These are phyloP conservation scores for Penicillium palitans DNA, from an alignment of 2,329 filamentous ascomycete species.

Conservation along the genomic window DNA sequence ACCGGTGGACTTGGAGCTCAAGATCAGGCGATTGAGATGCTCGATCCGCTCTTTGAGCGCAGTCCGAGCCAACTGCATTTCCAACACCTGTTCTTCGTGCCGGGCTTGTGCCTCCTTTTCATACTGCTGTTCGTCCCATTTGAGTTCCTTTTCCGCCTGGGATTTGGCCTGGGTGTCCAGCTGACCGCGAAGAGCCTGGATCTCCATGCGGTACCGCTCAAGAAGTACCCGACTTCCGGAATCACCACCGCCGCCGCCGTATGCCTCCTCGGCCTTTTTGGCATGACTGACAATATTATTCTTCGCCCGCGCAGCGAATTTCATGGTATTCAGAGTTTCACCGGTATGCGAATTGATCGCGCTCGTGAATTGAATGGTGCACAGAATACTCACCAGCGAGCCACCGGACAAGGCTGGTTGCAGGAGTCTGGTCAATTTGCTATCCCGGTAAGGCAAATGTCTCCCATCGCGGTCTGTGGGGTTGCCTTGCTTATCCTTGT, in stretches of 20 bases:
- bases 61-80: conserved; percentile 96
- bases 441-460: conserved; percentile 94
- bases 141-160: conserved; percentile 61
- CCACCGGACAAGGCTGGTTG: conserved; percentile 91
- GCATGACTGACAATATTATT: conserved; percentile 98
- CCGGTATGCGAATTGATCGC: conserved; percentile 72
- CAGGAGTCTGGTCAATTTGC: conserved; percentile 89
- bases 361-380: conserved; percentile 86
- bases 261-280: conserved; percentile 87
- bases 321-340: conserved; percentile 93
- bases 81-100: conserved; percentile 95
- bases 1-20: conserved; percentile 92
- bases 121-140: conserved; percentile 70
- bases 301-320: conserved; percentile 94
- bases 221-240: conserved; percentile 82
- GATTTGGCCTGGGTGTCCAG: conserved; percentile 78
- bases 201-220: conserved; percentile 92
- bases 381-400: conserved; percentile 94
- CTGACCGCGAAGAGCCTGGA: conserved; percentile 75
- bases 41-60: conserved; percentile 97
- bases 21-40: conserved; percentile 89
- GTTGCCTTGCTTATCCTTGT: conserved; percentile 78
- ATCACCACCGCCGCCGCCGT: conserved; percentile 73
- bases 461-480: conserved; percentile 78
- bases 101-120: conserved; percentile 80